Evolutionary conservation across 345 rosid genomes (phyloP), one percentile per base, ranked within the genome.

Genomic region (Bruguiera parviflora): DNA sequence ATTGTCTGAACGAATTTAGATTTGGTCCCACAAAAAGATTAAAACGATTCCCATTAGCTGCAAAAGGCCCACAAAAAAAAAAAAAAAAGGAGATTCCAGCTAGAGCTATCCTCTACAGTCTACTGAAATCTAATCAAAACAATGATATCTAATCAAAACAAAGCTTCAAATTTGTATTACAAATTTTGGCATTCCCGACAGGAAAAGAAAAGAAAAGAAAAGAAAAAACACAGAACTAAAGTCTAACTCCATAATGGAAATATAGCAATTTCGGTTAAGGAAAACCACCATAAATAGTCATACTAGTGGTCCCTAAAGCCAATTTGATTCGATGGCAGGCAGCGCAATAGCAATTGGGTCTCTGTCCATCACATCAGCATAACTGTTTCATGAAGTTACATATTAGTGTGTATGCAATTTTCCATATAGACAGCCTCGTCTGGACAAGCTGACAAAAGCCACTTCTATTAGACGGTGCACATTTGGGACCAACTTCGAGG

Each of bases 401-500:
- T 15, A 3, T 43, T 13, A 2, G 49, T 3, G 49, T 39, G 47
- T 11, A 3, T 61, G 27, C 73, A 52, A 20, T 52, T 70, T 66
- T 57, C 76, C 57, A 64, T 63, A 55, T 58, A 28, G 52, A 56
- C 29, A 25, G 31, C 57, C 58, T 33, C 47, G 61, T 20, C 61
- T 68, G 79, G 3, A 31, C 52, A 31, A 24, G 18, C 61, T 69
- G 77, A 60, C 68, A 75, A 43, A 35, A 32, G 62, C 58, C 60
- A 47, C 66, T 46, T 47, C 52, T 56, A 62, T 51, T 56, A 47
- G 66, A 62, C 27, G 18, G 8, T 28, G 35, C 20, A 63, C 28
- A 46, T 68, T 68, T 63, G 79, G 77, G 81, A 68, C 81, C 81
- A 71, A 62, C 21, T 68, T 68, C 53, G 58, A 71, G 67, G 71